Evolutionary conservation across 371 early-diverging fungal species (phyloP).

Genomic region (Choanephora cucurbitarum): DNA sequence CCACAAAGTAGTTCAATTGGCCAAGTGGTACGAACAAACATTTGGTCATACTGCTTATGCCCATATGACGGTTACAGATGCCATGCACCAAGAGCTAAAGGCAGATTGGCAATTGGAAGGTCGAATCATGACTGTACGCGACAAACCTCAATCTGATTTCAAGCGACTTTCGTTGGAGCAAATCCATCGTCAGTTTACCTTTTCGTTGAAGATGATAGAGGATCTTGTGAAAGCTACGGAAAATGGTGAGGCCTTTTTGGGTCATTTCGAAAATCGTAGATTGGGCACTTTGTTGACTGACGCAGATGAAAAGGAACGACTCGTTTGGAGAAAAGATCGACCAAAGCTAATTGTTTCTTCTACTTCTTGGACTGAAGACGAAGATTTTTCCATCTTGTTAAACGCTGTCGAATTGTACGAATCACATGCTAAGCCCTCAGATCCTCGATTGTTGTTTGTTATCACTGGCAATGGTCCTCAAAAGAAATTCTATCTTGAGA

Average conservation of each 20-base stretch:
- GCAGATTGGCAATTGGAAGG: slow-evolving; percentile 66
- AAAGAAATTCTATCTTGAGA: slow-evolving; percentile 65
- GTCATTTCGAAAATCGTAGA: slow-evolving; percentile 11
- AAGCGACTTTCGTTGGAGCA: slow-evolving; percentile 55
- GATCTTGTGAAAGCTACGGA: slow-evolving; percentile 39
- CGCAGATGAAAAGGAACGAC: slow-evolving; percentile 23
- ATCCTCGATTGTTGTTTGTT: slow-evolving; percentile 74
- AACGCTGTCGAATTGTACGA: slow-evolving; percentile 70
- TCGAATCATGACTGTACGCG: slow-evolving; percentile 67
- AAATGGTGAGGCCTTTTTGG: slow-evolving; percentile 16
- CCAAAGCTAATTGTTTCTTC: slow-evolving; percentile 82
- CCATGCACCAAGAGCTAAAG: slow-evolving; percentile 76
- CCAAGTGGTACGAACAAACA: slow-evolving; percentile 72
- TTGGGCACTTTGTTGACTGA: slow-evolving; percentile 50
- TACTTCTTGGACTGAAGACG: slow-evolving; percentile 97
- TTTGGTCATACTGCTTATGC: slow-evolving; percentile 76
- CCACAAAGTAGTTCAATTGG: slow-evolving; percentile 61
- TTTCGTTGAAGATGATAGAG: slow-evolving; percentile 13
- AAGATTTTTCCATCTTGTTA: slow-evolving; percentile 86
- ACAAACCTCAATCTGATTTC: slow-evolving; percentile 74
- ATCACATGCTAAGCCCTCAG: slow-evolving; percentile 22
- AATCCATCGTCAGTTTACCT: slow-evolving; percentile 45
- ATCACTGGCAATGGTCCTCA: slow-evolving; percentile 95
- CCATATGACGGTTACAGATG: slow-evolving; percentile 87
- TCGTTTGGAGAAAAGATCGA: slow-evolving; percentile 49